Evolutionary conservation across 495 filamentous ascomycete genomes (phyloP), one percentile per base, ranked within the genome.

Genomic region (Penicillium canescens): DNA sequence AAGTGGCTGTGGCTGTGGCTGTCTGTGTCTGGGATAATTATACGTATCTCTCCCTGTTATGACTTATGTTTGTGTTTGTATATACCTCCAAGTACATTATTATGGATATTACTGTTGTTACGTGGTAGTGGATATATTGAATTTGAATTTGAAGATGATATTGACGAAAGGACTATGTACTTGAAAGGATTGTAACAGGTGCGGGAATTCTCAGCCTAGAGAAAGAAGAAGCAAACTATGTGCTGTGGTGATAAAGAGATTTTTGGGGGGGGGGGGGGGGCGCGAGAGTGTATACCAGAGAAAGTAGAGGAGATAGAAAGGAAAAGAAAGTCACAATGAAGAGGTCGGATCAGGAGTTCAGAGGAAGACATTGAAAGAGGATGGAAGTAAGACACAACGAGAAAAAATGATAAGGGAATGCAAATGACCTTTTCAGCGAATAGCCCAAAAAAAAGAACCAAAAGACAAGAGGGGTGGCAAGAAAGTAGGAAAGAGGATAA

Each of bases 241-340:
- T 38, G 28, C 28, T 5, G 28, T 31, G 28, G 28, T 31, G 28
- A 31, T 9, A 26, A 18, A 37, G 41, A 16, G 24, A 41, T 34
- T n/a, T n/a, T n/a, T n/a, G n/a, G 54, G 42, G 23, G 43, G 12
- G 28, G 39, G 39, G 31, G 8, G 26, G 37, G 33, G 26, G 43
- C 8, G 37, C 20, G 11, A 23, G 54, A 31, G 23, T 6, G 23
- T 24, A 24, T 24, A 24, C 23, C 23, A 20, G 44, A 55, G 45
- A 44, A 39, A 47, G 38, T 52, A 36, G 16, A 36, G 38, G 40
- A 24, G 46, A 52, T 31, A 41, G 11, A 48, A 44, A 35, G 28
- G 39, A 46, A 59, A 57, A 50, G 11, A 65, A 52, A 57, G 39
- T 55, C 55, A 59, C 48, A 60, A 45, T 48, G 54, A 54, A 61